Evolutionary conservation across 2,329 filamentous ascomycete species (phyloP).

Genomic region (Aureobasidium sp.): DNA sequence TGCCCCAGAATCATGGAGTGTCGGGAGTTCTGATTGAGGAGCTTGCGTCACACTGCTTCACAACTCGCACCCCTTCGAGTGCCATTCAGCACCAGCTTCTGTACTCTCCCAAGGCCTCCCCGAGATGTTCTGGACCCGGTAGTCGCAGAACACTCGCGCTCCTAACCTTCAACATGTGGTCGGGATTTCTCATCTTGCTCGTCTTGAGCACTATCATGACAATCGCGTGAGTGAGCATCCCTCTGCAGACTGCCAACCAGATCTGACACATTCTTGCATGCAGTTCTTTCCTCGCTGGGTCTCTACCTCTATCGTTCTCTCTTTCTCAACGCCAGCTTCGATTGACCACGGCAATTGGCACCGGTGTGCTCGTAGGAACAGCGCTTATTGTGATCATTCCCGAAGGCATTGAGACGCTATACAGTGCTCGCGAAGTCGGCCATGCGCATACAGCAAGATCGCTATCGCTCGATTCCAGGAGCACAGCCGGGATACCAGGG

Average conservation of each 20-base stretch:
- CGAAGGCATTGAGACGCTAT: slow-evolving; percentile 87
- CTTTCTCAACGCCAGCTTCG: slow-evolving; percentile 81
- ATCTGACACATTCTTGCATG: slow-evolving; percentile 8
- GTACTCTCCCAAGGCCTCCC: background rate
- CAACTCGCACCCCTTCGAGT: background rate
- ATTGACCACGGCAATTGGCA: slow-evolving; percentile 83
- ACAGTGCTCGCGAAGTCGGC: slow-evolving; percentile 43
- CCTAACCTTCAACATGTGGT: slow-evolving; percentile 39
- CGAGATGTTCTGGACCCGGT: slow-evolving; percentile 1
- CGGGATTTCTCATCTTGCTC: slow-evolving; percentile 59
- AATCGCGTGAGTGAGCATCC: slow-evolving; percentile 46
- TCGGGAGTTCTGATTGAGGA: too few relatives aligned
- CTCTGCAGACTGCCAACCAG: background rate
- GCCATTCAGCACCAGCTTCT: background rate
- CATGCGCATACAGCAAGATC: slow-evolving; percentile 19
- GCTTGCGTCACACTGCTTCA: background rate
- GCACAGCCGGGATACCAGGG: background rate
- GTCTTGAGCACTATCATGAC: slow-evolving; percentile 59
- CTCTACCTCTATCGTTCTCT: slow-evolving; percentile 80
- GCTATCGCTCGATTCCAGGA: background rate
- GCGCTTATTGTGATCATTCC: slow-evolving; percentile 96
- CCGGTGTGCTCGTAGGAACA: slow-evolving; percentile 89
- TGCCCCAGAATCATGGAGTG: too few relatives aligned
- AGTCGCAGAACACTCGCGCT: background rate
- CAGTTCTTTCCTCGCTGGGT: slow-evolving; percentile 90